Evolutionary conservation across 2,329 filamentous ascomycete species (phyloP).

Genomic region (Clonostachys rosea): DNA sequence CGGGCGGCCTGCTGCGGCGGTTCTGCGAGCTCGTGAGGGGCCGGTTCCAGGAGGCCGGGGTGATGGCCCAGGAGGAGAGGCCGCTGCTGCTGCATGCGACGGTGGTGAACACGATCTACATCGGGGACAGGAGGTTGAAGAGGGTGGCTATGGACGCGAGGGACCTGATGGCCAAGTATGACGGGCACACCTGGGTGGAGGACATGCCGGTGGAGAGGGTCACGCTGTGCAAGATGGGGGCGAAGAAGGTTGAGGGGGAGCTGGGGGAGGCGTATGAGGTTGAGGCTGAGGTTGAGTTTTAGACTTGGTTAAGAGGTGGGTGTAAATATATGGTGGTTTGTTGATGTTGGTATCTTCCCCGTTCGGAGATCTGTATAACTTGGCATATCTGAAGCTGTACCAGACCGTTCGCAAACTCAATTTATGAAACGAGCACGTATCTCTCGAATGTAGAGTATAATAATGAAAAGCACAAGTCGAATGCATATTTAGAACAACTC

Average conservation of each 20-base stretch:
- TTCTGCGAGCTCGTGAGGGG: constrained; percentile 55
- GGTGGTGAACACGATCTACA: constrained; percentile 80
- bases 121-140: constrained; percentile 24
- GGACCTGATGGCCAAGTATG: constrained; percentile 53
- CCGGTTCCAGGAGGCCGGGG: constrained; percentile 47
- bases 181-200: constrained; percentile 66
- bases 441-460: too few species aligned
- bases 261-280: constrained; percentile 47
- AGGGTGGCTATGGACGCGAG: constrained; percentile 48
- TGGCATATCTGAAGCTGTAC: too few species aligned
- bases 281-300: constrained; percentile 40
- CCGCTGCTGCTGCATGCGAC: constrained; percentile 78
- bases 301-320: constrained; percentile 17
- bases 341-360: background rate
- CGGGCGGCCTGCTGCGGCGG: constrained; percentile 35
- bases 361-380: too few species aligned
- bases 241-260: constrained; percentile 55
- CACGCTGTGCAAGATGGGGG: constrained; percentile 84
- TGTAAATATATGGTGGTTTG: background rate
- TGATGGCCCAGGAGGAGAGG: constrained; percentile 55
- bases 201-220: constrained; percentile 64
- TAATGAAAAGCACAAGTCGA: too few species aligned
- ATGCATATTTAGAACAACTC: too few species aligned
- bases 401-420: too few species aligned
- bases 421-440: too few species aligned